phyloP scores from a whole-genome alignment of 176 grass and related monocot species.

The Echinochloa phyllopogon region DNA sequence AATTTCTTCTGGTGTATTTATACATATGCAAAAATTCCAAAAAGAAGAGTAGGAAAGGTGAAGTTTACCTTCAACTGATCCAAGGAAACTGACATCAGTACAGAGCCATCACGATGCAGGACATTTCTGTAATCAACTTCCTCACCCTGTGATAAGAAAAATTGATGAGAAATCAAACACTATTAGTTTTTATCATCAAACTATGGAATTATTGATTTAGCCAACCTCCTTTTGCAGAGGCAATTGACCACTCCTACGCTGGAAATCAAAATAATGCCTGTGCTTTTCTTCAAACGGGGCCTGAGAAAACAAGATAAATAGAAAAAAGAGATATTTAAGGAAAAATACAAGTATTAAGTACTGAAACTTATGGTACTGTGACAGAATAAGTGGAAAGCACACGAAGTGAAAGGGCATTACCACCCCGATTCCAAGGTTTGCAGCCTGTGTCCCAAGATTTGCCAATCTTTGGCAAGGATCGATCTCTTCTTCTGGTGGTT shows the following conservation, averaged over 20 bases:
- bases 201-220: constrained; percentile 23
- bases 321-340: constrained; percentile 14
- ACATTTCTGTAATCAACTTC: constrained; percentile 95
- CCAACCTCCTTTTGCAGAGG: constrained; percentile 96
- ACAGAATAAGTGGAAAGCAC: constrained; percentile 5
- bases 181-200: constrained; percentile 12
- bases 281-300: constrained; percentile 91
- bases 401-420: constrained; percentile 50
- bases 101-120: constrained; percentile 97
- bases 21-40: not conserved
- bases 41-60: not conserved
- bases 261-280: constrained; percentile 95
- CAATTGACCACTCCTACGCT: constrained; percentile 90
- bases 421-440: constrained; percentile 80
- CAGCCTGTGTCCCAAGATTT: constrained; percentile 77
- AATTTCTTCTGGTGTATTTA: constrained; percentile 12
- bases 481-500: constrained; percentile 95
- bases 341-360: constrained; percentile 19
- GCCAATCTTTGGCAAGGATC: constrained; percentile 87
- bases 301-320: constrained; percentile 50
- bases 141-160: constrained; percentile 63
- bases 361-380: constrained; percentile 26
- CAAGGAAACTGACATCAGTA: constrained; percentile 94
- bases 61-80: constrained; percentile 79
- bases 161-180: constrained; percentile 34